Evolutionary conservation across 306 rosid genomes (phyloP), one percentile per base, ranked within the genome.

Genomic region (Acacia confusa): DNA sequence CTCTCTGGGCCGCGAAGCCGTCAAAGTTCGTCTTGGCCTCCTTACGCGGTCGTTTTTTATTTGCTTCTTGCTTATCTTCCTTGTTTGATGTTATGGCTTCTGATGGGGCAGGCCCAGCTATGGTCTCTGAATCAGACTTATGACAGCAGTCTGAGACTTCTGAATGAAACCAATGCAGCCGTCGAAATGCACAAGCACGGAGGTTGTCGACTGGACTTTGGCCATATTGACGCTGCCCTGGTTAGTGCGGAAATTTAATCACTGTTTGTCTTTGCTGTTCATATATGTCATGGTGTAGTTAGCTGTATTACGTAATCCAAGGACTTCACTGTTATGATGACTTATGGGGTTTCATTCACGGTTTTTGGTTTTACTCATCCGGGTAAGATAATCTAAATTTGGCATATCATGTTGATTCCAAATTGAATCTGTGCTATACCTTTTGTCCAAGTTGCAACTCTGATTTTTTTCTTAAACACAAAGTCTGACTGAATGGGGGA

Each of bases 151-250:
- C 74, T 92, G 74, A 84, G 85, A 65, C 98, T 95, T 86, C 83
- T 95, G 70, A 81, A 83, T 13, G 98, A 95, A 84, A 95, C 99
- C 70, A 92, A 93, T 76, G 97, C 99, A 0, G 97, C 97, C 3
- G 93, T 95, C 0, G 94, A 93, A 81, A 95, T 95, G 91, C 78
- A 72, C 85, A 95, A 90, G 84, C 99, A 92, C 41, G 95, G 99
- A 20, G 74, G 80, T 69, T 92, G 95, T 67, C 79, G 88, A 68
- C 82, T 95, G 89, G 90, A 92, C 80, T 89, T 93, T 72, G 85
- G 85, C 53, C 88, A 91, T 77, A 60, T 93, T 79, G 90, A 88
- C 81, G 92, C 90, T 63, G 76, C 81, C 84, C 83, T 92, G 91
- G 99, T 93, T 45, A 81, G 85, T 78, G 30, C 61, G 17, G 44